Evolutionary conservation across 257 asterid genomes (phyloP).

Genomic region (Knoxia roxburghii): DNA sequence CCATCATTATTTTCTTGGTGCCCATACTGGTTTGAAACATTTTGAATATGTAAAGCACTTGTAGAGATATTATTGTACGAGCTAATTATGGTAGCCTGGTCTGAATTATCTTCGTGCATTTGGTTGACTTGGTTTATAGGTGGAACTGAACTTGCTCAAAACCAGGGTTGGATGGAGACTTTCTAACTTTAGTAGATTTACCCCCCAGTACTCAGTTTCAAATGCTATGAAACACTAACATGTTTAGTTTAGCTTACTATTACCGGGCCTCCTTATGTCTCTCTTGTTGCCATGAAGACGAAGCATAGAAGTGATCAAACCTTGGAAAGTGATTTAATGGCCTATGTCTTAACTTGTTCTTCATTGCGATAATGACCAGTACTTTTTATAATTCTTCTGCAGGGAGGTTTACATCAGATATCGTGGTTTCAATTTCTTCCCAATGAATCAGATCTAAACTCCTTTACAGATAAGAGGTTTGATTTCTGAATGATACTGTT

Average conservation of each 20-base stretch:
- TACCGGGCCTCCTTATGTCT: background rate
- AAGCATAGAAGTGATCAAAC: background rate
- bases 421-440: slow-evolving; percentile 99
- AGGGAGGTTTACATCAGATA: slow-evolving; percentile 96
- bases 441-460: slow-evolving; percentile 54
- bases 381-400: slow-evolving; percentile 23
- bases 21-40: background rate
- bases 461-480: slow-evolving; percentile 76
- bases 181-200: background rate
- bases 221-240: background rate
- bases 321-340: background rate
- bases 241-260: background rate
- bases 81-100: background rate
- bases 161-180: background rate
- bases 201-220: background rate
- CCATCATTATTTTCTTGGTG: no score
- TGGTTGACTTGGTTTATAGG: background rate
- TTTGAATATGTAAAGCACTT: background rate
- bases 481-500: slow-evolving; percentile 15
- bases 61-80: background rate
- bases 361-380: background rate
- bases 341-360: background rate
- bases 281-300: background rate
- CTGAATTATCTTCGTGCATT: background rate
- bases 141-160: background rate